Evolutionary conservation across 805 yeast species (phyloP).

Genomic region (Candida koratica): DNA sequence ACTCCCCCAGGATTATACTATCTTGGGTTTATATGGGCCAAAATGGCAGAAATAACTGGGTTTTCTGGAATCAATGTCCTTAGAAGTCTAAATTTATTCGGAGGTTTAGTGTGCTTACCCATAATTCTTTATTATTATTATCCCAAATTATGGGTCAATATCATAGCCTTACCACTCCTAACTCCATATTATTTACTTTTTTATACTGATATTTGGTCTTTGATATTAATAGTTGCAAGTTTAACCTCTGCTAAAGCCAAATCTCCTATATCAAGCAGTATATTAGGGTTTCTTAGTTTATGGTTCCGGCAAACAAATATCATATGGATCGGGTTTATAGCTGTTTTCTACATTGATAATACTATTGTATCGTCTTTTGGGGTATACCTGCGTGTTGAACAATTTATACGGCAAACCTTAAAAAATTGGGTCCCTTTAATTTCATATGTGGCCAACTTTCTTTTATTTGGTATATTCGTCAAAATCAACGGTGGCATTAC

Average conservation of each 20-base stretch:
- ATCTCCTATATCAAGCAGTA: conserved; percentile 36
- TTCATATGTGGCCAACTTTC: conserved; percentile 54
- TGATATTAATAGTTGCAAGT: conserved; percentile 59
- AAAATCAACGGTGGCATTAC: conserved; percentile 77
- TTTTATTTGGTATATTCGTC: conserved; percentile 54
- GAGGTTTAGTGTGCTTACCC: conserved; percentile 57
- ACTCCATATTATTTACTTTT: conserved; percentile 70
- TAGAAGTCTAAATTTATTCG: conserved; percentile 57
- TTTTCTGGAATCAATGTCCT: conserved; percentile 14
- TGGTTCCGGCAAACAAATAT: conserved; percentile 88
- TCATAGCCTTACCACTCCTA: conserved; percentile 61
- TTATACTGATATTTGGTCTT: conserved; percentile 94
- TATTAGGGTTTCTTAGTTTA: conserved; percentile 59
- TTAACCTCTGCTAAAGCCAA: conserved; percentile 41
- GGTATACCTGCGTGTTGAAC: not conserved
- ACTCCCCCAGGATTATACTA: conserved; percentile 92
- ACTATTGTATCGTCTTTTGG: not conserved
- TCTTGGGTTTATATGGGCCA: conserved; percentile 38
- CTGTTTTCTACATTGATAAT: conserved; percentile 52
- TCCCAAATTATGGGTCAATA: conserved; percentile 24
- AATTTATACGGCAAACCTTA: conserved; percentile 8
- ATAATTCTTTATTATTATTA: conserved; percentile 27
- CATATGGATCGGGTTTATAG: conserved; percentile 70
- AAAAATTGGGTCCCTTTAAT: conserved; percentile 23
- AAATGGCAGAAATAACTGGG: conserved; percentile 14